These are phyloP conservation scores for Diplodia mutila DNA, from an alignment of 2,329 filamentous ascomycete species.

Conservation along the genomic window DNA sequence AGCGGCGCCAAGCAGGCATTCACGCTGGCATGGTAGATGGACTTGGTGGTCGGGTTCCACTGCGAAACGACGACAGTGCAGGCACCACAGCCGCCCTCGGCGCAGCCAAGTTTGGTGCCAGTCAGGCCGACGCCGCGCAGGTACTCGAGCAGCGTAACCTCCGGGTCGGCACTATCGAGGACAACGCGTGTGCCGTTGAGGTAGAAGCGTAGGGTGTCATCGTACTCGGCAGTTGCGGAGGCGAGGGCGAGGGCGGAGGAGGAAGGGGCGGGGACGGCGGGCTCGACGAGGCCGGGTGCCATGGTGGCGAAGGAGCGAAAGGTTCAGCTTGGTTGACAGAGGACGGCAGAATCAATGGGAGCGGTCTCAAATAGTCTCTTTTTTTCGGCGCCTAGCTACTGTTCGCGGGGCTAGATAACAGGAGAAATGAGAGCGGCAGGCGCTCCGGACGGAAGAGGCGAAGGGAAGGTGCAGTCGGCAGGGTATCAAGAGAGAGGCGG, in stretches of 20 bases:
- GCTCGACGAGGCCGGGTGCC: conserved; percentile 61
- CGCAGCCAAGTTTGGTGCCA: conserved; percentile 94
- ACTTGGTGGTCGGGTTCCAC: conserved; percentile 86
- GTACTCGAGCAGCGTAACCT: conserved; percentile 90
- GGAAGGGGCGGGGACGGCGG: conserved; percentile 52
- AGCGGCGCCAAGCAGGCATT: conserved; percentile 95
- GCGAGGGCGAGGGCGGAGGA: conserved; percentile 58
- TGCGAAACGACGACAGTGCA: conserved; percentile 93
- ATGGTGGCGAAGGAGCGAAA: conserved; percentile 43
- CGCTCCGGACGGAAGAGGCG: not conserved
- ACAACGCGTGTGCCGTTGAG: conserved; percentile 91
- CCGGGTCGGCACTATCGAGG: conserved; percentile 85
- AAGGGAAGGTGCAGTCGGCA: not conserved
- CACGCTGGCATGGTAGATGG: conserved; percentile 94
- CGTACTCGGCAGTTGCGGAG: conserved; percentile 73
- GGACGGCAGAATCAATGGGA: not conserved
- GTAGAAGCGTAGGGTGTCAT: conserved; percentile 89
- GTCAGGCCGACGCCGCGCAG: conserved; percentile 90
- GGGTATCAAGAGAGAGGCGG: not conserved
- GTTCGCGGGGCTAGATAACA: not conserved
- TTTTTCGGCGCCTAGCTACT: not conserved
- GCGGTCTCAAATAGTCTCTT: not conserved
- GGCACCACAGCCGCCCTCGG: conserved; percentile 94
- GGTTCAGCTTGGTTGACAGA: not conserved
- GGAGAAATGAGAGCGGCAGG: not conserved